Percentiles rank a stretch among this genome's conserved stretches.
These are phyloP conservation scores for Symbiotaphrina buchneri DNA, from an alignment of 495 filamentous ascomycete genomes.

Conservation along the genomic window DNA sequence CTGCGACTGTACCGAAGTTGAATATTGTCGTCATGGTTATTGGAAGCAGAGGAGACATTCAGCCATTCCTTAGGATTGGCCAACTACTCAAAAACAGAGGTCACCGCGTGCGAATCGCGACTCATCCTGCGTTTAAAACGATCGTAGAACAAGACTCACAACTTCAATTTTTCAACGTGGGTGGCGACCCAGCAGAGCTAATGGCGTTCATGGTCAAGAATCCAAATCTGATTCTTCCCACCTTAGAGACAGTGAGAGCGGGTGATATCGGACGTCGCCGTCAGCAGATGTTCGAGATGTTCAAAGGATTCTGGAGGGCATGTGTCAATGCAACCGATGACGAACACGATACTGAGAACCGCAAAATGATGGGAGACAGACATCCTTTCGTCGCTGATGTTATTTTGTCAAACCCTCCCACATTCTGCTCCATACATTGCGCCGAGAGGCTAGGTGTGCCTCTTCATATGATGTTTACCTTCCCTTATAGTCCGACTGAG, in stretches of 20 bases:
- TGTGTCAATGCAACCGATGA: constrained; percentile 32
- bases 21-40: constrained; percentile 70
- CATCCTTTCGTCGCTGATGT: constrained; percentile 43
- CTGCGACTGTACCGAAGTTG: constrained; percentile 10
- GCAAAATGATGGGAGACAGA: constrained; percentile 26
- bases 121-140: constrained; percentile 40
- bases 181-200: constrained; percentile 47
- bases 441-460: constrained; percentile 42
- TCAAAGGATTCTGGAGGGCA: constrained; percentile 36
- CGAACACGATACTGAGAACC: constrained; percentile 23
- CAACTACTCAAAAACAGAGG: constrained; percentile 44
- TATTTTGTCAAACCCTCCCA: constrained; percentile 49
- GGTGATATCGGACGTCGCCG: constrained; percentile 39
- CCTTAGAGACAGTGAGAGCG: constrained; percentile 34
- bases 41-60: constrained; percentile 52
- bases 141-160: constrained; percentile 40
- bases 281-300: constrained; percentile 36
- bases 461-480: constrained; percentile 42
- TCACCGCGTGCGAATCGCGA: constrained; percentile 46
- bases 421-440: constrained; percentile 42
- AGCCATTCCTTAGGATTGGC: constrained; percentile 52
- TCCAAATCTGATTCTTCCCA: constrained; percentile 46
- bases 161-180: constrained; percentile 50
- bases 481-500: constrained; percentile 4
- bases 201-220: constrained; percentile 77